These are phyloP conservation scores for Geranomyces michiganensis DNA, from an alignment of 192 early-diverging fungal genomes.

Conservation along the genomic window DNA sequence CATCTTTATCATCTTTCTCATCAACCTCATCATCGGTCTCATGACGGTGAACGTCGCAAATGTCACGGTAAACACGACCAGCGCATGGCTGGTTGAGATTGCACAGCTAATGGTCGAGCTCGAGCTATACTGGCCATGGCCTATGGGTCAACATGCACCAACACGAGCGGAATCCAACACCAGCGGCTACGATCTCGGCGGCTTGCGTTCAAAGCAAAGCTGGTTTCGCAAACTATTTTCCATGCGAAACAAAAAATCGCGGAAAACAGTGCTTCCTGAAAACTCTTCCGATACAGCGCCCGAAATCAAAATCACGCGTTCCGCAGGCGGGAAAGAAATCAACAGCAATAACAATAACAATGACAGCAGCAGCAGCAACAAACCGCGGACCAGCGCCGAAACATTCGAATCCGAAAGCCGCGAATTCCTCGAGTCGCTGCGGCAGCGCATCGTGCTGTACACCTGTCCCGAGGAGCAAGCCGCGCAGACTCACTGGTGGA, in stretches of 20 bases:
- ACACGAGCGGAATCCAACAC: no score
- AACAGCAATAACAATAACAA: neutral
- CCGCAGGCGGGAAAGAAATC: neutral
- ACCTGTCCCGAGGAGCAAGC: slow-evolving; percentile 45
- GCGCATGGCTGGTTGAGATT: slow-evolving; percentile 53
- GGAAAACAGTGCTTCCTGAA: no score
- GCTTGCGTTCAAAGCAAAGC: no score
- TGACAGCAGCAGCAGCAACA: slow-evolving; percentile 4
- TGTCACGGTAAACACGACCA: slow-evolving; percentile 46
- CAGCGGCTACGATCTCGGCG: no score
- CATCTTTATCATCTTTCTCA: slow-evolving; percentile 49
- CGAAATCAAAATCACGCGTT: no score
- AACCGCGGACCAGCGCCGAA: neutral
- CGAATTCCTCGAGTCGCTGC: slow-evolving; percentile 10
- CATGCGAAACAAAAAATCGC: no score
- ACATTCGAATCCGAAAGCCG: neutral
- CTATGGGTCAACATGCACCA: slow-evolving; percentile 9
- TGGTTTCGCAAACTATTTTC: no score
- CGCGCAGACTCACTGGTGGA: slow-evolving; percentile 40
- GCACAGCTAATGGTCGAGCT: slow-evolving; percentile 52
- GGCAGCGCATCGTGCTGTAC: slow-evolving; percentile 36
- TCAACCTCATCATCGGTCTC: slow-evolving; percentile 52
- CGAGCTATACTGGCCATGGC: slow-evolving; percentile 51
- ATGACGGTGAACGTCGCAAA: slow-evolving; percentile 56
- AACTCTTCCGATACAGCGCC: no score